phyloP scores from a whole-genome alignment of 2,329 filamentous ascomycete species.

The Magnaporthiopsis incrustans region DNA sequence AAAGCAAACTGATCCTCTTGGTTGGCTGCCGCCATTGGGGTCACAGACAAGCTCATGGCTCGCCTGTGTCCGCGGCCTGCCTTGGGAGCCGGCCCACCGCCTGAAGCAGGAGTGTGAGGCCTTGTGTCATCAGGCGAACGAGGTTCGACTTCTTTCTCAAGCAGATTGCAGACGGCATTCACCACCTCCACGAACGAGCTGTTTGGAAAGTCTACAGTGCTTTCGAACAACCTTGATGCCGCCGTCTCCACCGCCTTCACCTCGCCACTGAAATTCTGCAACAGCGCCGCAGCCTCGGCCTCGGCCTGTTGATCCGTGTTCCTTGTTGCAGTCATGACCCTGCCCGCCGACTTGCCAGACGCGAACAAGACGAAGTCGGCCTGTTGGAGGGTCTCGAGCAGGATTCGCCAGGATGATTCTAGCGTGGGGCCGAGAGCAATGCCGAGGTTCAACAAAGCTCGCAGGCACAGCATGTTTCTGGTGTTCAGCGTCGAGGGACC shows the following conservation, averaged over 20 bases:
- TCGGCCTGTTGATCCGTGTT: constrained; percentile 40
- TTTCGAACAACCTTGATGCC: constrained; percentile 79
- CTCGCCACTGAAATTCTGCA: constrained; percentile 67
- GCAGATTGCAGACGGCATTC: constrained; percentile 62
- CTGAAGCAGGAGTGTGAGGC: constrained; percentile 28
- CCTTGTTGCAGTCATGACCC: constrained; percentile 39
- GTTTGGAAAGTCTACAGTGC: constrained; percentile 84
- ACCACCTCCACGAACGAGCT: constrained; percentile 72
- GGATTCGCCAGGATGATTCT: constrained; percentile 77
- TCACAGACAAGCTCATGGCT: constrained; percentile 38
- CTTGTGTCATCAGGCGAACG: constrained; percentile 22
- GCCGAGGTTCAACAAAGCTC: constrained; percentile 88
- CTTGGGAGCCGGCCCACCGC: constrained; percentile 21
- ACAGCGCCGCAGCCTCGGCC: constrained; percentile 40
- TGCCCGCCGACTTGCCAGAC: constrained; percentile 46
- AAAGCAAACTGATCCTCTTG: constrained; percentile 62
- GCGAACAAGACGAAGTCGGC: constrained; percentile 79
- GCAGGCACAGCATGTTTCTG: constrained; percentile 79
- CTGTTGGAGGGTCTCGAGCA: constrained; percentile 86
- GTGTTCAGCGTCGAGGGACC: constrained; percentile 60
- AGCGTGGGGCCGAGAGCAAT: constrained; percentile 90
- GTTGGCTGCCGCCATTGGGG: constrained; percentile 38
- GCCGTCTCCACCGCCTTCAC: constrained; percentile 85
- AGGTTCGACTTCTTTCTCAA: constrained; percentile 34
- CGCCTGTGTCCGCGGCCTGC: constrained; percentile 28